Percentiles rank a stretch among this genome's conserved stretches.
Conservation (phyloP, 148 eudicot species). For the Fagopyrum esculentum region DNA sequence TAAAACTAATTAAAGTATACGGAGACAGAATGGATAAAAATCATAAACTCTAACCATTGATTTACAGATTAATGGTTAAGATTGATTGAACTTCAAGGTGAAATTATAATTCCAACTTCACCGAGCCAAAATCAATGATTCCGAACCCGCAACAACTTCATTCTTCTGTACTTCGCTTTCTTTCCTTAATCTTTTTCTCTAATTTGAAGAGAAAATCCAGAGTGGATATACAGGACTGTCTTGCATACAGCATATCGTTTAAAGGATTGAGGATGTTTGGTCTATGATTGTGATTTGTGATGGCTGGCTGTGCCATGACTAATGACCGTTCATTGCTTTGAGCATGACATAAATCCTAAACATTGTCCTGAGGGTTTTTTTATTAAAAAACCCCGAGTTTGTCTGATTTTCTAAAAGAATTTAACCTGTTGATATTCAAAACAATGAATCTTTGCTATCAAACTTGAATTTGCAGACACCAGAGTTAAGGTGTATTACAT, state of each 20-base stretch:
- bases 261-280: background rate
- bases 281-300: background rate
- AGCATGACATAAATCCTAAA: background rate
- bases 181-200: background rate
- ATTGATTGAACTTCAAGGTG: too few relatives aligned
- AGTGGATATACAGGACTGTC: background rate
- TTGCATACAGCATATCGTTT: background rate
- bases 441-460: background rate
- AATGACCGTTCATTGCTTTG: background rate
- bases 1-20: too few relatives aligned
- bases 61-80: too few relatives aligned
- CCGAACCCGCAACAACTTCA: too few relatives aligned
- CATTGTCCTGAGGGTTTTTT: background rate
- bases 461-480: background rate
- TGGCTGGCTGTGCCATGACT: background rate
- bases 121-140: too few relatives aligned
- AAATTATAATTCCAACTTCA: too few relatives aligned
- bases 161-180: too few relatives aligned
- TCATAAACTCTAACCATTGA: too few relatives aligned
- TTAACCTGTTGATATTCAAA: background rate
- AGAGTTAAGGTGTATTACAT: background rate
- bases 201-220: background rate
- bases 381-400: background rate
- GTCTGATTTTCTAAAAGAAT: background rate
- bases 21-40: too few relatives aligned